Base-by-base conservation (phyloP, 2,329 filamentous ascomycete genomes). In the Fusarium proliferatum region DNA sequence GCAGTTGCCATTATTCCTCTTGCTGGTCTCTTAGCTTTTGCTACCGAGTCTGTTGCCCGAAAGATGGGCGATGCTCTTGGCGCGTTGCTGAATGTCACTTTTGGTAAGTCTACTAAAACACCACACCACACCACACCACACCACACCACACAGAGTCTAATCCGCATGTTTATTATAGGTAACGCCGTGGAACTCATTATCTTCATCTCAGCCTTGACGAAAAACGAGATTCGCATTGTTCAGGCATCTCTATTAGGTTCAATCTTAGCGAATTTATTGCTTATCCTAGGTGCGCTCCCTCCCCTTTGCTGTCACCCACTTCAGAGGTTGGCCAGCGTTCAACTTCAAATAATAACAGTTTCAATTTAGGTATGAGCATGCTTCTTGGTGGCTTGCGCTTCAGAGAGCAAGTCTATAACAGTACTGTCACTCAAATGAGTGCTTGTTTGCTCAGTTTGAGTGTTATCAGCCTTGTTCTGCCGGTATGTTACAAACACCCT, bases 331-430 rank as follows among this genome's bases (percentile, higher is more conserved):
- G 16, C 9, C 17, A 26, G 49, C n/a, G 9, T 52, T 36, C 49
- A 26, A 52, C 17, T 52, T 21, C 6, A 36, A 26, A 21, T 52
- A 26, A 15, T 52, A 36, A 52, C n/a, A 26, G 49, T 36, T 88
- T 97, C 69, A 97, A 97, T 79, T 84, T 98, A 76, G 95, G 95
- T 78, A 97, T 97, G 94, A 91, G 92, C 64, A 97, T 98, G 82
- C 88, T 97, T 59, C 84, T 97, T 30, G 95, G 95, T 79, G 95
- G 95, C 72, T 85, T 97, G 61, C 91, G 94, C 71, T 97, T 91
- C 82, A 92, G 93, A 80, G 95, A 98, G 85, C 95, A 97, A 89
- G 92, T 98, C 71, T 98, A 97, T 84, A 98, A 97, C 84, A 96
- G 91, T 83, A 97, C 94, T 28, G 94, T 97, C 66, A 97, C 95